A percentile compares a stretch with the other conserved stretches of the same genome.
These are phyloP conservation scores for Candida odintsovae DNA, from an alignment of 805 yeast genomes.

Conservation along the genomic window DNA sequence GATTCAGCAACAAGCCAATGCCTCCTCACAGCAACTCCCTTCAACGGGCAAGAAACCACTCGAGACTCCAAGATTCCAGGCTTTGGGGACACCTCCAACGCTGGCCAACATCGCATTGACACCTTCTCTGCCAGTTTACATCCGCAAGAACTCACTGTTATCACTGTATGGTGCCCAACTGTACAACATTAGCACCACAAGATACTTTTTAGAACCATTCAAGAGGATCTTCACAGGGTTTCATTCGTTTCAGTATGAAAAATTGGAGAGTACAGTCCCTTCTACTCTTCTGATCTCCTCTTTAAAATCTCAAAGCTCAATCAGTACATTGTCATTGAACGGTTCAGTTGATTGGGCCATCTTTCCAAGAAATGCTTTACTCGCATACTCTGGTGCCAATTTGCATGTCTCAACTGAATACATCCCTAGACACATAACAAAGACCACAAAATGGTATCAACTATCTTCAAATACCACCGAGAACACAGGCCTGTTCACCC, in stretches of 20 bases:
- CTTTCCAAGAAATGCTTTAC: constrained; percentile 40
- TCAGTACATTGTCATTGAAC: constrained; percentile 36
- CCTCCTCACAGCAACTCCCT: background rate
- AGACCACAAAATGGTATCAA: constrained; percentile 19
- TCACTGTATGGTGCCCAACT: constrained; percentile 35
- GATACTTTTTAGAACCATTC: constrained; percentile 28
- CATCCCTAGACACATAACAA: constrained; percentile 33
- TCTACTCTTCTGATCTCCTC: constrained; percentile 12
- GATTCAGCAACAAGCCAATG: background rate
- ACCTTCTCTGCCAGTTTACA: constrained; percentile 50
- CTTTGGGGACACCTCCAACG: constrained; percentile 44
- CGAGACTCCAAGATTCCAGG: constrained; percentile 28
- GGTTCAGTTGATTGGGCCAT: constrained; percentile 63
- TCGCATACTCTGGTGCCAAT: constrained; percentile 49
- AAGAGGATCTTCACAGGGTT: constrained; percentile 40
- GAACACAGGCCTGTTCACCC: constrained; percentile 37
- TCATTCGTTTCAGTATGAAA: constrained; percentile 39
- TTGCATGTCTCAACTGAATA: constrained; percentile 32
- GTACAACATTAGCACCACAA: constrained; percentile 10
- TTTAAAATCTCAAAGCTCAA: constrained; percentile 21
- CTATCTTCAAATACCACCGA: constrained; percentile 17
- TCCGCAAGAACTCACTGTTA: constrained; percentile 44
- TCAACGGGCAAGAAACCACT: background rate
- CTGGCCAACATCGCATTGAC: constrained; percentile 46
- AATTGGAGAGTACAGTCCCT: constrained; percentile 32